Base-by-base conservation (phyloP, 208 protist species). In the Trypanosomatidae sp. region DNA sequence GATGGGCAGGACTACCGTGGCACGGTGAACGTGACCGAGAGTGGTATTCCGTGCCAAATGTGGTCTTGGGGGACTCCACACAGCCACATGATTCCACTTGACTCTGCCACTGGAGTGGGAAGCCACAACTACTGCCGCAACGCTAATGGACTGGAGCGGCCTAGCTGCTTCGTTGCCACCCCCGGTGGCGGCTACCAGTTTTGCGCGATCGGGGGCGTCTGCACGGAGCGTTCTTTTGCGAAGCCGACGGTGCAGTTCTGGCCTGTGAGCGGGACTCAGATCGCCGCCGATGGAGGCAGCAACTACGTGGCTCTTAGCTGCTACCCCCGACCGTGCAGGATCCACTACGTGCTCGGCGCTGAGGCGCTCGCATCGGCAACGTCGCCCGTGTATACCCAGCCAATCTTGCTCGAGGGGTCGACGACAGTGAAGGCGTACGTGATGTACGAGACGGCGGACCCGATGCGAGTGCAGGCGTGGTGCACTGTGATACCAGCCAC, bases 121-220 rank as follows among this genome's bases (percentile, higher is more conserved):
- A 71, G 85, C 69, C 86, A 93, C 80, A 91, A 87, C 80, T 85
- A 88, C 76, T 95, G 91, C 78, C 86, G 91, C 62, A 91, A 95
- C 79, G 81, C 87, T 4, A 80, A 79, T 47, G 77, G 83, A 0
- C 65, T 85, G 10, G 47, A 53, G 55, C 62, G 70, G 6, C 80
- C 82, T 8, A 71, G 86, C 28, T 95, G 86, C 80, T 87, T 87
- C 77, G 90, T 84, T 3, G 85, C 73, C 17, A 76, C 89, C 66
- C 77, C 83, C 9, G 62, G 47, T 49, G 71, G 85, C 1, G 80
- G 62, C 22, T 89, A 81, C 58, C 70, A 91, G 64, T 78, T 74
- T 52, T 95, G 91, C 82, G 69, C 81, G 66, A 74, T 95, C 19
- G 86, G 84, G 3, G 69, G 47, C 46, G 77, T 81, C 22, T 91